Evolutionary conservation across 2,329 filamentous ascomycete genomes (phyloP).

Genomic region (Juglanconis sp.): DNA sequence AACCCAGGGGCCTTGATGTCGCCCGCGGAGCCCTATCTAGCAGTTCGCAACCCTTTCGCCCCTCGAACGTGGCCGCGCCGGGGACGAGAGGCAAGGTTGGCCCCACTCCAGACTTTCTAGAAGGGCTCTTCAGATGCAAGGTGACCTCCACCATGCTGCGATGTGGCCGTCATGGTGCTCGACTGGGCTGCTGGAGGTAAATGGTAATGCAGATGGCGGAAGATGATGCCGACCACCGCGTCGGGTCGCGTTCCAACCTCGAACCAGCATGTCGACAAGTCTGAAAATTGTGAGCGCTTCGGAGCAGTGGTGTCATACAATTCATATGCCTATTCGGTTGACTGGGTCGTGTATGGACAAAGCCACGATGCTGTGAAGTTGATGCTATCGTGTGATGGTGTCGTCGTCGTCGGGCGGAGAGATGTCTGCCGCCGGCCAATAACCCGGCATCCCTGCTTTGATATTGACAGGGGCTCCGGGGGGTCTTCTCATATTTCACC

Average conservation of each 20-base stretch:
- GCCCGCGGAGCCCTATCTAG: slow-evolving; percentile 3
- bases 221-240: too few relatives aligned
- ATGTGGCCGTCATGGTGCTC: too few relatives aligned
- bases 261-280: too few relatives aligned
- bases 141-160: too few relatives aligned
- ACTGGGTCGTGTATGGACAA: too few relatives aligned
- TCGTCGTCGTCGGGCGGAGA: neutral
- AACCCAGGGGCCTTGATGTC: neutral
- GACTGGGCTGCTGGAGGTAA: too few relatives aligned
- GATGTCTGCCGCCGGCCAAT: neutral
- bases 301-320: too few relatives aligned
- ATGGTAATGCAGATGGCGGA: too few relatives aligned
- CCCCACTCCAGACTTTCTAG: neutral
- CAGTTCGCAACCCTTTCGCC: neutral
- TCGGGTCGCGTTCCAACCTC: too few relatives aligned
- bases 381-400: neutral
- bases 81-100: neutral
- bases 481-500: neutral
- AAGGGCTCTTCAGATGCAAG: neutral
- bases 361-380: too few relatives aligned
- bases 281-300: too few relatives aligned
- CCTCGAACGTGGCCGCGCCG: neutral
- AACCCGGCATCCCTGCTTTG: neutral
- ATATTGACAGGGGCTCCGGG: slow-evolving; percentile 1
- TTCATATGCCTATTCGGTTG: too few relatives aligned